Base-by-base conservation (phyloP, 441 rosid genomes). In the Monsonia emarginata region DNA sequence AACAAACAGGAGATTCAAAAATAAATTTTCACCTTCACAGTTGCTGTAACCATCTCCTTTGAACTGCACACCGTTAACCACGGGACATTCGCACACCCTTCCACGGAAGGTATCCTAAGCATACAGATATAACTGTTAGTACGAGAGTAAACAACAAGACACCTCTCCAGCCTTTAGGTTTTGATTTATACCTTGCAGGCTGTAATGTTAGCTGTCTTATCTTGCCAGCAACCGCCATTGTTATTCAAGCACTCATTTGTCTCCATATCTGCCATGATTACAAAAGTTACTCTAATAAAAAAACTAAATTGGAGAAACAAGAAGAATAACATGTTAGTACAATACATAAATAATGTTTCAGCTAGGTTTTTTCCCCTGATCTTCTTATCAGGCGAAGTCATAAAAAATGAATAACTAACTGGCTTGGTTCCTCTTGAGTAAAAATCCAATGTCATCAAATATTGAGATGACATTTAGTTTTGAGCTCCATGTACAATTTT, bases 221-320 rank as follows among this genome's bases (percentile, higher is more conserved):
- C 99, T 77, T 76, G 70, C 98, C 99, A 95, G 79, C 99, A 95
- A 69, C 97, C 98, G 0, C 98, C 99, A 78, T 89, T 82, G 74
- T 89, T 95, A 67, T 88, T 90, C 81, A 91, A 76, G 83, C 99
- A 95, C 68, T 95, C 99, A 67, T 95, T 95, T 65, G 99, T 81
- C 83, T 95, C 99, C 77, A 95, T 79, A 71, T 88, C 99, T 94
- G 88, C 72, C 72, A 72, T 65, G 63, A n/a, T n/a, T n/a, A 24
- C 69, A 72, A 67, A 72, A 61, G 34, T 63, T 30, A 60, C 56
- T 2, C 7, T 22, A 59, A 24, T 14, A 0, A 14, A 31, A 57
- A 34, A 5, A 4, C 4, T 32, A 4, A 30, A 9, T 25, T 42
- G 48, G 48, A 42, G 48, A 42, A n/a, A n/a, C n/a, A n/a, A n/a